Evolutionary conservation across 768 basidiomycete species (phyloP).

Genomic region (Suillus subluteus): DNA sequence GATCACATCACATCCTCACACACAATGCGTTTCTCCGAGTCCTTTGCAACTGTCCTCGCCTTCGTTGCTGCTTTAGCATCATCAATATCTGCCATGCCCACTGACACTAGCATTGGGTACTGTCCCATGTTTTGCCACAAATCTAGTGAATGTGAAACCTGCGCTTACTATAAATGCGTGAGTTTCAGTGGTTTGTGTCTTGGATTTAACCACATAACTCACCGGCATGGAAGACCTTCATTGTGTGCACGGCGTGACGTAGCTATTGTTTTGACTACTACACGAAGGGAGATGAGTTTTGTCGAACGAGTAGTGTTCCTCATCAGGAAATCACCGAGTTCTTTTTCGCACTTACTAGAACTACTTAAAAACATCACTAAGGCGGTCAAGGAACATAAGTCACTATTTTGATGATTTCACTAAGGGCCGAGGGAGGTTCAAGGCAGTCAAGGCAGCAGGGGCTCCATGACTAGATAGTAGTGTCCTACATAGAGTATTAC

Average conservation of each 20-base stretch:
- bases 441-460: too few species aligned
- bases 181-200: not conserved
- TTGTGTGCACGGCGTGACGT: not conserved
- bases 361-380: too few species aligned
- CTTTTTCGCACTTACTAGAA: too few species aligned
- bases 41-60: not conserved
- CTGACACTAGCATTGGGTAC: not conserved
- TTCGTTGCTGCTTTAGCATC: not conserved
- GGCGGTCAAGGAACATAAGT: too few species aligned
- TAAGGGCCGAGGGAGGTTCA: too few species aligned
- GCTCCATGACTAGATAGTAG: too few species aligned
- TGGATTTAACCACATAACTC: not conserved
- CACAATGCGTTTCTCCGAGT: not conserved
- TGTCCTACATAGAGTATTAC: too few species aligned
- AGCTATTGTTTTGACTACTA: too few species aligned
- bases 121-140: not conserved
- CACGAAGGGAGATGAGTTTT: too few species aligned
- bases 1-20: not conserved
- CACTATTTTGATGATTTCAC: too few species aligned
- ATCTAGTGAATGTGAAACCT: not conserved
- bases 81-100: not conserved
- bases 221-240: not conserved
- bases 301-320: too few species aligned
- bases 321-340: too few species aligned
- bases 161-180: not conserved